Percentiles rank a stretch among this genome's conserved stretches.
Evolutionary conservation across 2,329 filamentous ascomycete species (phyloP).

Genomic region (Stemphylium lycopersici): DNA sequence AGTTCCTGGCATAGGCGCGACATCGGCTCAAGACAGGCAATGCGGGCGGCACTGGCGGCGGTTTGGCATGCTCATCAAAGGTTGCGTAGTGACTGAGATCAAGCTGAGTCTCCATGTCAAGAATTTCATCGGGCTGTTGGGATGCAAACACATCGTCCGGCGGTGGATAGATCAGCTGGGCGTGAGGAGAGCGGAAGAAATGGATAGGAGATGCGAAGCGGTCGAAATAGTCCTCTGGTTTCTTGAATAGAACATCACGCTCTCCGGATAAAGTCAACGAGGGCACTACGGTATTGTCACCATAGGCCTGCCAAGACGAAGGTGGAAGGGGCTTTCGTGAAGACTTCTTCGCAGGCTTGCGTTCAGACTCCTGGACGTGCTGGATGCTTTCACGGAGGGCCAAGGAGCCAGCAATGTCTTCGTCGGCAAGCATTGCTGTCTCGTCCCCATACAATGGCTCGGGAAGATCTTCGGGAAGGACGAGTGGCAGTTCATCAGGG

Average conservation of each 20-base stretch:
- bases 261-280: slow-evolving; percentile 38
- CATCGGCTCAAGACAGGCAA: slow-evolving; percentile 35
- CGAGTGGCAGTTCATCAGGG: slow-evolving; percentile 39
- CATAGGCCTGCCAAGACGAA: slow-evolving; percentile 37
- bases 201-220: slow-evolving; percentile 58
- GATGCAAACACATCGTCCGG: slow-evolving; percentile 36
- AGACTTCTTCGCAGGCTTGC: slow-evolving; percentile 22
- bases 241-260: slow-evolving; percentile 50
- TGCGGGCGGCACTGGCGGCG: slow-evolving; percentile 17
- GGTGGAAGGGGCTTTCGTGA: slow-evolving; percentile 23
- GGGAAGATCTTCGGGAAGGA: slow-evolving; percentile 29
- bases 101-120: slow-evolving; percentile 42
- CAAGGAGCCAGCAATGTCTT: slow-evolving; percentile 31
- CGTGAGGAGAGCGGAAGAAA: slow-evolving; percentile 56
- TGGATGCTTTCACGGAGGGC: slow-evolving; percentile 10
- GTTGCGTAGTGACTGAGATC: slow-evolving; percentile 38
- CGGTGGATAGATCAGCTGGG: slow-evolving; percentile 32
- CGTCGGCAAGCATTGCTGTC: slow-evolving; percentile 37
- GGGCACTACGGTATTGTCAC: slow-evolving; percentile 36
- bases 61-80: slow-evolving; percentile 13
- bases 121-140: slow-evolving; percentile 28
- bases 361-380: slow-evolving; percentile 10
- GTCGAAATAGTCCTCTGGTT: slow-evolving; percentile 54
- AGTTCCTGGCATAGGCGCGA: slow-evolving; percentile 48
- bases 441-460: slow-evolving; percentile 41